phyloP scores from a whole-genome alignment of 2,329 filamentous ascomycete genomes.

The Tetracladium maxilliforme region DNA sequence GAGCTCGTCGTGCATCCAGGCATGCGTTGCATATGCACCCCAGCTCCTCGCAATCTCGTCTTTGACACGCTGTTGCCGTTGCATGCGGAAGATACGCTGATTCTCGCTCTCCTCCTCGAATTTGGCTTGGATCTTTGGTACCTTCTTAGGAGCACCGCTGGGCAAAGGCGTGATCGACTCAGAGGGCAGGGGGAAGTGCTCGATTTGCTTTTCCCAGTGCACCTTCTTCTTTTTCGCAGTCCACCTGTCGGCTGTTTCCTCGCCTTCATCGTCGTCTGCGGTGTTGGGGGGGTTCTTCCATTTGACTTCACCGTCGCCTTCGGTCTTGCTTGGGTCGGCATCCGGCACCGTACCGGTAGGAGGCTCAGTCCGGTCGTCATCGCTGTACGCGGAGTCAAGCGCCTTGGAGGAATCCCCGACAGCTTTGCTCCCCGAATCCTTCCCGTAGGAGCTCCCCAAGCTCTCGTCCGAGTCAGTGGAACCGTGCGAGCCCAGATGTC shows the following conservation, averaged over 20 bases:
- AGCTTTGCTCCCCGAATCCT: too few relatives aligned
- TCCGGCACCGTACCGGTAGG: conserved; percentile 4
- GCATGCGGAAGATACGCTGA: conserved; percentile 44
- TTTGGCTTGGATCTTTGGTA: conserved; percentile 63
- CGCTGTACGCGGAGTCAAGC: conserved; percentile 2
- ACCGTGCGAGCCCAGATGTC: too few relatives aligned
- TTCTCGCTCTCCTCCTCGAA: conserved; percentile 52
- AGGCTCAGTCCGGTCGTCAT: conserved; percentile 3
- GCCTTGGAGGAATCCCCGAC: too few relatives aligned
- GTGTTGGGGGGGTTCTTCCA: conserved; percentile 12
- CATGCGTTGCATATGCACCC: conserved; percentile 65
- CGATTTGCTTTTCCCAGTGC: conserved; percentile 61
- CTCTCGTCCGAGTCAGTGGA: too few relatives aligned
- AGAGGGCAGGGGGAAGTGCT: conserved; percentile 62
- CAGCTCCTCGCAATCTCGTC: conserved; percentile 66
- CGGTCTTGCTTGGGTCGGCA: conserved; percentile 5
- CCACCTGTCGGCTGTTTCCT: too few relatives aligned
- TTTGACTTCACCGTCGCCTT: conserved; percentile 6
- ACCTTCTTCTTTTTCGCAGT: conserved; percentile 14
- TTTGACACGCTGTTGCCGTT: conserved; percentile 53
- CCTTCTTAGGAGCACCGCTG: conserved; percentile 48
- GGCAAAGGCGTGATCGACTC: conserved; percentile 65
- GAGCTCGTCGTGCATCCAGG: conserved; percentile 81
- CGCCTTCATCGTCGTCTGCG: conserved; percentile 3
- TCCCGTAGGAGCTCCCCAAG: too few relatives aligned